Evolutionary conservation across 306 rosid species (phyloP), one percentile per base, ranked within the genome.

Genomic region (Dalbergia oliveri): DNA sequence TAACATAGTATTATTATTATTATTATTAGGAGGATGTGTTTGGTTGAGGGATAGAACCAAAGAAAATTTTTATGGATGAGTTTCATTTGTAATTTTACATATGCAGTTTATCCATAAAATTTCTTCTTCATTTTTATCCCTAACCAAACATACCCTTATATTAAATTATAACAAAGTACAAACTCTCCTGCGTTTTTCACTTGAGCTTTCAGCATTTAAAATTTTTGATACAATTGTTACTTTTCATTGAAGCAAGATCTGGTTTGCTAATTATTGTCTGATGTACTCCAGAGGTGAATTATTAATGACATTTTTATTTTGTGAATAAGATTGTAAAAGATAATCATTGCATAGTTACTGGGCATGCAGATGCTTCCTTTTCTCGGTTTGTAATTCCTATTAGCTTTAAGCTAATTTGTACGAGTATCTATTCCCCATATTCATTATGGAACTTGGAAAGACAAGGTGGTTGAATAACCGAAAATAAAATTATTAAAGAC

Each of bases 361-460:
- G 18, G 73, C 53, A 68, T 15, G 50, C 21, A 43, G 37, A 68
- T 53, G 49, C 66, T 69, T 69, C 33, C 58, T 3, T 23, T 79
- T 26, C 31, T 37, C 51, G 4, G 2, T 41, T 16, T 58, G 26
- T 57, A 69, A 49, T 75, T 80, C 63, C 43, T 23, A 34, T 76
- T 37, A 65, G 56, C 68, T 68, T 26, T 82, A 65, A 85, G 75
- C 18, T 70, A 4, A 21, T 80, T 1, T 26, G 31, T 26, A 26
- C 3, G 3, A 26, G 31, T 26, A 26, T 26, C 31, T 26, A 2
- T 26, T 26, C 3, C 31, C 31, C 31, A 26, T 26, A 26, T 26
- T 26, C 31, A 26, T 26, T 26, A 26, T 26, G 31, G 31, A 26
- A 2, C 3, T 26, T 26, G 31, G 31, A 26, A 26, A 26, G 3